Conservation (phyloP, 2,329 filamentous ascomycete genomes). For the Gaeumannomyces tritici region DNA sequence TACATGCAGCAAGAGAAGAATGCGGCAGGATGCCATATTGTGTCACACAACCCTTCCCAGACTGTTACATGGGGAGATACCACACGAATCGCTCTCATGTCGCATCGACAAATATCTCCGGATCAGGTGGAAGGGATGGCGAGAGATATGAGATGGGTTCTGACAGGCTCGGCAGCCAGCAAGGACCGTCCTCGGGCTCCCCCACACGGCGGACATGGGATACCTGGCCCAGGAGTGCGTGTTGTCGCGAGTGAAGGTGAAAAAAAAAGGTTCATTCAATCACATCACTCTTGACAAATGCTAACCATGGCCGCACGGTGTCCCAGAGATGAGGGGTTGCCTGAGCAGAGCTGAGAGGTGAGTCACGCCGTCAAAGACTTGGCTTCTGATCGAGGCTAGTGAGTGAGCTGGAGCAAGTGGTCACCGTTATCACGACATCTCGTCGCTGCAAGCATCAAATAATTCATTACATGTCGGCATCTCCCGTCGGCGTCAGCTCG, state of each 20-base stretch:
- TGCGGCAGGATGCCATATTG: background rate
- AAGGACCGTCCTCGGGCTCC: background rate
- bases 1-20: background rate
- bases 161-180: background rate
- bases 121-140: background rate
- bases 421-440: background rate
- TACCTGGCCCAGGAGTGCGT: background rate
- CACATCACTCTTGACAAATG: background rate
- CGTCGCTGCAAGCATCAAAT: background rate
- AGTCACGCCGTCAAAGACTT: background rate
- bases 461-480: background rate
- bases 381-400: background rate
- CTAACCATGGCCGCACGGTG: background rate
- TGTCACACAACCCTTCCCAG: background rate
- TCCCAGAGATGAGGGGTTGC: background rate
- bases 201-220: background rate
- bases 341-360: background rate
- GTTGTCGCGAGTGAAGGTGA: too few relatives aligned
- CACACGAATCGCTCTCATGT: background rate
- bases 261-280: background rate
- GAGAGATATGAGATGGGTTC: background rate
- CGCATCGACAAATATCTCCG: background rate
- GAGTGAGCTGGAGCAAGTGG: background rate
- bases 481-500: background rate
- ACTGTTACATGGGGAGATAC: background rate